Percentiles rank a stretch among this genome's conserved stretches.
These are phyloP conservation scores for Cercospora sp. DNA, from an alignment of 2,329 filamentous ascomycete species.

Conservation along the genomic window DNA sequence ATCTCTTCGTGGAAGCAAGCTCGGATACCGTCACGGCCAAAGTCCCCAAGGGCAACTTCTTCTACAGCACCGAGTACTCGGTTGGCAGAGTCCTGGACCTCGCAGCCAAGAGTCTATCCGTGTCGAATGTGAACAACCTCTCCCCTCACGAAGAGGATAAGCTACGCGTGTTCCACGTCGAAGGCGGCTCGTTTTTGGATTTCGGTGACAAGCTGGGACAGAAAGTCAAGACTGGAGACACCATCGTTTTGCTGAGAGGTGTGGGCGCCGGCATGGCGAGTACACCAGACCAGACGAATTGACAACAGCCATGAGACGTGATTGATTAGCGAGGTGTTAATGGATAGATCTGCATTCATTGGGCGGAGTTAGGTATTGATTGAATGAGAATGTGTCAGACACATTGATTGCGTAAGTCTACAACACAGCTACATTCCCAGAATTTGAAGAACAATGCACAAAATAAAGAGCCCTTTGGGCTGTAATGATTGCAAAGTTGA, in stretches of 20 bases:
- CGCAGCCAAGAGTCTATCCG: conserved; percentile 73
- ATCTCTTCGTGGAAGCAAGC: conserved; percentile 86
- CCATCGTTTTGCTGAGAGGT: conserved; percentile 82
- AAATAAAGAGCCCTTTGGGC: too few relatives aligned
- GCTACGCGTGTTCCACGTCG: conserved; percentile 87
- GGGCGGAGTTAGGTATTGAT: neutral
- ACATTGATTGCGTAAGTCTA: neutral
- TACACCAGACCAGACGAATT: conserved; percentile 33
- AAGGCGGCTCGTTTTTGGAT: conserved; percentile 81
- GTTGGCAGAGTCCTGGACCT: conserved; percentile 79
- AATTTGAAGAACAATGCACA: too few relatives aligned
- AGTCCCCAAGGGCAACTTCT: conserved; percentile 64
- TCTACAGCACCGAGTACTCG: conserved; percentile 71
- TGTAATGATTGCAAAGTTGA: too few relatives aligned
- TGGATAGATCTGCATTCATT: neutral
- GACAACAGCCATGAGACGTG: neutral
- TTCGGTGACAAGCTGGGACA: conserved; percentile 82
- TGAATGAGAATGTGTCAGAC: neutral
- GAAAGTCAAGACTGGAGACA: conserved; percentile 77
- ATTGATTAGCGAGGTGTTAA: conserved; percentile 1
- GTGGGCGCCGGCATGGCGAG: conserved; percentile 63
- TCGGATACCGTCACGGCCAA: conserved; percentile 82
- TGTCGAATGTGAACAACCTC: conserved; percentile 82
- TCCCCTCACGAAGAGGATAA: conserved; percentile 74
- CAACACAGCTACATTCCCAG: neutral